Evolutionary conservation across 2,329 filamentous ascomycete species (phyloP), one percentile per base, ranked within the genome.

Genomic region (Fusarium sp.): DNA sequence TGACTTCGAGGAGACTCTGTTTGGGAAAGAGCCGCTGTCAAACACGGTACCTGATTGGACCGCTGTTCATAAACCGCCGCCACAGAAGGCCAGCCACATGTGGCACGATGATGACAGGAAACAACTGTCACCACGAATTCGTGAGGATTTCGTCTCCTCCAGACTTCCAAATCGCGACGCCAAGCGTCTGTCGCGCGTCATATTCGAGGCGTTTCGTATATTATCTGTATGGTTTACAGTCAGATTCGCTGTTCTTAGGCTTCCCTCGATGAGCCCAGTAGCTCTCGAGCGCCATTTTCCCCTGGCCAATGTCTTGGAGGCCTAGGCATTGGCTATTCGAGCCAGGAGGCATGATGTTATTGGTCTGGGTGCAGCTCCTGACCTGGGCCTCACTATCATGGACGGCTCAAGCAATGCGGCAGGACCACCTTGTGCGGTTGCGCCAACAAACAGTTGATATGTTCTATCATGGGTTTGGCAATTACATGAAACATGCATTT

Each of bases 401-500:
- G 85, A 80, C 82, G 36, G 79, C 77, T 26, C 74, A 73, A 58
- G 86, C 87, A 41, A 91, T 92, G 89, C 85, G 85, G 45, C 83
- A 86, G n/a, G 85, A 84, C 67, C 86, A 85, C 76, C 84, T 91
- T 67, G 85, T 86, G 55, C 84, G 87, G 76, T 81, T 92, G 77
- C 87, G 90, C 60, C 86, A 85, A 73, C 87, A 90, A 66, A 91
- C 90, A 17, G 88, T 91, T 66, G 88, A 94, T 76, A 94, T 98
- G 88, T 98, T 98, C 86, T 98, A 97, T 83, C 96, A 99, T 86
- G 96, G 96, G 69, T 98, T 92, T 85, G 91, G 95, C 84, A 97
- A 96, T 82, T 99, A 99, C 85, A 96, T 98, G 91, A 85, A 90
- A 74, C 88, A 97, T 82, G 96, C 95, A 66, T 99, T 98, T 80